phyloP scores from a whole-genome alignment of 192 early-diverging fungal genomes.

The Coemansia umbellata region DNA sequence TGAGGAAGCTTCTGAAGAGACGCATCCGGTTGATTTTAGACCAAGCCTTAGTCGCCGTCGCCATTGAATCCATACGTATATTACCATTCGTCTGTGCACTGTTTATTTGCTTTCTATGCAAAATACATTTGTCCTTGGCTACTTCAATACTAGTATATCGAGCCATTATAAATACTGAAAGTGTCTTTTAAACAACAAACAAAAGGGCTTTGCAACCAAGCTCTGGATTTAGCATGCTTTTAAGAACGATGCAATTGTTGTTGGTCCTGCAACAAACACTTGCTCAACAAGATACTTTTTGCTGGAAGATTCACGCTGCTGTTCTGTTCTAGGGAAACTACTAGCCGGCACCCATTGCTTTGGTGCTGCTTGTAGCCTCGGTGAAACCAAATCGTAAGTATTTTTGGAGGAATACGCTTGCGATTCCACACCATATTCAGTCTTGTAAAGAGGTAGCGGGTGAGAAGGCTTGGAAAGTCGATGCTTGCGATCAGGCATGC shows the following conservation, averaged over 20 bases:
- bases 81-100: too few species aligned
- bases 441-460: slow-evolving; percentile 16
- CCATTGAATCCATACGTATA: too few species aligned
- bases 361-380: slow-evolving; percentile 33
- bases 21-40: slow-evolving; percentile 44
- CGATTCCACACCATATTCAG: too few species aligned
- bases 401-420: too few species aligned
- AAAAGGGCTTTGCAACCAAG: too few species aligned
- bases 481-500: slow-evolving; percentile 32
- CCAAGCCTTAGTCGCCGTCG: slow-evolving; percentile 36
- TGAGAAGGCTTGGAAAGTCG: slow-evolving; percentile 26
- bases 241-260: slow-evolving; percentile 24
- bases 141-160: too few species aligned
- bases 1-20: slow-evolving; percentile 45
- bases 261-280: slow-evolving; percentile 28
- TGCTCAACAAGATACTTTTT: slow-evolving; percentile 31
- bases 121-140: too few species aligned
- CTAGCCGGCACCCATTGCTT: slow-evolving; percentile 29
- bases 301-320: neutral
- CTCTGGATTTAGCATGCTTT: neutral
- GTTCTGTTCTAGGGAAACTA: neutral
- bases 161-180: too few species aligned
- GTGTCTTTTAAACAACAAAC: too few species aligned
- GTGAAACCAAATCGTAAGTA: neutral
- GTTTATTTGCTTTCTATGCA: too few species aligned